Base-by-base conservation (phyloP, 164 flowering plant genomes). In the Annona squamosa region DNA sequence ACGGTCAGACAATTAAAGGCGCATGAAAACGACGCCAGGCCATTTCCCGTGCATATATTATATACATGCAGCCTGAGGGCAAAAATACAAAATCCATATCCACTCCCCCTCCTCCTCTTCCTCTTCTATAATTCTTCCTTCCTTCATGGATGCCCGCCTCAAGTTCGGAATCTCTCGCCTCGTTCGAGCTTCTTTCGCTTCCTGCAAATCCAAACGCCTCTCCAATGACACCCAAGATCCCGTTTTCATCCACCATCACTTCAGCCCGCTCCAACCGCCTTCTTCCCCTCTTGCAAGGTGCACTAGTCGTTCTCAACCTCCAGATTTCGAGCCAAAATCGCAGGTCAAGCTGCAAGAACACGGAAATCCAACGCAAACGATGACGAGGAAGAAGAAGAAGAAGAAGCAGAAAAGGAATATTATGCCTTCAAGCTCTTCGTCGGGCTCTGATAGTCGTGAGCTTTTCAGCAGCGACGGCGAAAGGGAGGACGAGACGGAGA, bases 391-490 rank as follows among this genome's bases (percentile, higher is more conserved):
- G 76, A 72, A 70, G 73, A 78, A 18, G 47, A 73, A 44, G 19
- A 26, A 44, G 17, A 70, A 59, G 37, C 13, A 66, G 45, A 42
- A 43, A 12, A 41, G 48, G 18, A 65, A n/a, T 17, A 66, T 18
- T 17, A 17, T 19, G 57, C 3, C 48, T 37, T n/a, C 37, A 4
- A 68, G 69, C 56, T 44, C 76, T 62, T 78, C 80, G 2, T 80
- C 80, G 12, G 37, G 37, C 37, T 48, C 62, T 17, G 65, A 72
- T 46, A 72, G 48, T 43, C 71, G 72, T n/a, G 81, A 73, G 42
- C 83, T 85, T 88, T 85, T 78, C 63, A 84, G 90, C 79, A 88
- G 91, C 57, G 91, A 85, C 4, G 86, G 79, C 0, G 84, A 80
- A 62, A 71, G 62, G 71, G 84, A 82, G 41, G 81, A 84, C 48